Evolutionary conservation across 352 stramenopile species (phyloP).

Genomic region (Phytophthora citricola): DNA sequence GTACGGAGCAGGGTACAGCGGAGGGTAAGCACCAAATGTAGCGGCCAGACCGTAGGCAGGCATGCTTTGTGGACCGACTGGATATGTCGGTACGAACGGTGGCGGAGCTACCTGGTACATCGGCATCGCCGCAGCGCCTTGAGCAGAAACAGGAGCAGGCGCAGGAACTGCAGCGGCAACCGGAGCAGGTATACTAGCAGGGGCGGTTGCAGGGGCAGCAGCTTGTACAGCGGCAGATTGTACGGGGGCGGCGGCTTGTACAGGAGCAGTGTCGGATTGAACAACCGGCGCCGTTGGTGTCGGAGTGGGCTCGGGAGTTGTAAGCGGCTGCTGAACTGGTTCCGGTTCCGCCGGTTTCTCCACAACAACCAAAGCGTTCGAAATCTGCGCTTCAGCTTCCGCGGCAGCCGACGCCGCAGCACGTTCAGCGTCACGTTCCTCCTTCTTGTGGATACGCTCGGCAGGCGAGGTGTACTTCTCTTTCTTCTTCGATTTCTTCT

Average conservation of each 20-base stretch:
- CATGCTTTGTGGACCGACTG: slow-evolving; percentile 36
- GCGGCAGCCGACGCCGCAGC: slow-evolving; percentile 18
- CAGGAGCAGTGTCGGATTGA: slow-evolving; percentile 9
- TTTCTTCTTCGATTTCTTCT: slow-evolving; percentile 60
- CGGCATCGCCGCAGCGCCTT: slow-evolving; percentile 20
- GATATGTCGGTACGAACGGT: slow-evolving; percentile 48
- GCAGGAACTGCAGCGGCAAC: slow-evolving; percentile 10
- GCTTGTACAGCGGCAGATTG: slow-evolving; percentile 1
- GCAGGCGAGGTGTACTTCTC: slow-evolving; percentile 67
- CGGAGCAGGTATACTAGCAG: slow-evolving; percentile 10
- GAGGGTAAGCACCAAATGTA: slow-evolving; percentile 48
- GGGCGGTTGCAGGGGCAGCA: neutral
- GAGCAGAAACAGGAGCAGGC: slow-evolving; percentile 9
- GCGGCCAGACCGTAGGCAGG: slow-evolving; percentile 44
- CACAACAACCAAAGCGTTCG: slow-evolving; percentile 60
- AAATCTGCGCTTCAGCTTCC: slow-evolving; percentile 36
- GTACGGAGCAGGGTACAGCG: slow-evolving; percentile 50
- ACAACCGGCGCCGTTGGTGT: slow-evolving; percentile 6
- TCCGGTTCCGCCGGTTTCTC: slow-evolving; percentile 31
- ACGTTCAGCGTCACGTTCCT: slow-evolving; percentile 35
- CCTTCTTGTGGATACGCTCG: slow-evolving; percentile 61
- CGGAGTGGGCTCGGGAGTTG: slow-evolving; percentile 5
- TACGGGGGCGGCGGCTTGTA: slow-evolving; percentile 1
- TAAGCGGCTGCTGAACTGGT: slow-evolving; percentile 13
- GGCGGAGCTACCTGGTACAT: slow-evolving; percentile 36